These are phyloP conservation scores for Metschnikowia hibisci DNA, from an alignment of 805 yeast genomes.

Conservation along the genomic window DNA sequence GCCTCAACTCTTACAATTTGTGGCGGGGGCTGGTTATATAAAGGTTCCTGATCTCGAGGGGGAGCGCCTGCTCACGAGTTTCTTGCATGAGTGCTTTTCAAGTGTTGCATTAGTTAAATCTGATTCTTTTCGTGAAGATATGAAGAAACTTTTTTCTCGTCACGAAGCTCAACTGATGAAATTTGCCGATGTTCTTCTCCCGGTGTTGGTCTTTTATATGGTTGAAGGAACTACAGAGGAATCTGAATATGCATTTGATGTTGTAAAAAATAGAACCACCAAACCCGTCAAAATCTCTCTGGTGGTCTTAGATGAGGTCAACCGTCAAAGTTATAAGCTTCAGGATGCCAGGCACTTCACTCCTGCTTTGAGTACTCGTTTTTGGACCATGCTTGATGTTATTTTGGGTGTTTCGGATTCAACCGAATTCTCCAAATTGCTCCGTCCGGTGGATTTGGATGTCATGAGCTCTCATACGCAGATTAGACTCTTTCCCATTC, in stretches of 20 bases:
- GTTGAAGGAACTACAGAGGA: slow-evolving; percentile 51
- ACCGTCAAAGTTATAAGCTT: slow-evolving; percentile 45
- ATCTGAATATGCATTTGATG: slow-evolving; percentile 45
- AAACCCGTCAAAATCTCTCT: slow-evolving; percentile 4
- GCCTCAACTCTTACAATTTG: slow-evolving; percentile 7
- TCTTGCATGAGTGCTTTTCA: slow-evolving; percentile 45
- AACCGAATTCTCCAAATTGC: slow-evolving; percentile 18
- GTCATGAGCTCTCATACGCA: slow-evolving; percentile 25
- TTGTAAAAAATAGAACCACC: slow-evolving; percentile 7
- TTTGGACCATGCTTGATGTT: slow-evolving; percentile 45
- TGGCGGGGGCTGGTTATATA: slow-evolving; percentile 4
- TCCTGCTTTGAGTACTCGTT: slow-evolving; percentile 36
- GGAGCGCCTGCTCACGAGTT: slow-evolving; percentile 3
- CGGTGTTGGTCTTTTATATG: slow-evolving; percentile 53
- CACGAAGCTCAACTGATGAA: background rate
- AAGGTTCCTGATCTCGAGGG: background rate
- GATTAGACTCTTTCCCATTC: slow-evolving; percentile 33
- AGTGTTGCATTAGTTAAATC: slow-evolving; percentile 50
- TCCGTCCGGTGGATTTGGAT: slow-evolving; percentile 31
- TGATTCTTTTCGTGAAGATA: slow-evolving; percentile 32
- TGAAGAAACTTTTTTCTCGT: slow-evolving; percentile 15
- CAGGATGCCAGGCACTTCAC: slow-evolving; percentile 51
- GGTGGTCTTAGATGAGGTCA: slow-evolving; percentile 51
- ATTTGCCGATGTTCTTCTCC: slow-evolving; percentile 18
- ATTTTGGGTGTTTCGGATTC: slow-evolving; percentile 27